Percentiles rank a stretch among this genome's conserved stretches.
phyloP scores from a whole-genome alignment of 1,284 basidiomycete species.

The Rhodotorula sp. region DNA sequence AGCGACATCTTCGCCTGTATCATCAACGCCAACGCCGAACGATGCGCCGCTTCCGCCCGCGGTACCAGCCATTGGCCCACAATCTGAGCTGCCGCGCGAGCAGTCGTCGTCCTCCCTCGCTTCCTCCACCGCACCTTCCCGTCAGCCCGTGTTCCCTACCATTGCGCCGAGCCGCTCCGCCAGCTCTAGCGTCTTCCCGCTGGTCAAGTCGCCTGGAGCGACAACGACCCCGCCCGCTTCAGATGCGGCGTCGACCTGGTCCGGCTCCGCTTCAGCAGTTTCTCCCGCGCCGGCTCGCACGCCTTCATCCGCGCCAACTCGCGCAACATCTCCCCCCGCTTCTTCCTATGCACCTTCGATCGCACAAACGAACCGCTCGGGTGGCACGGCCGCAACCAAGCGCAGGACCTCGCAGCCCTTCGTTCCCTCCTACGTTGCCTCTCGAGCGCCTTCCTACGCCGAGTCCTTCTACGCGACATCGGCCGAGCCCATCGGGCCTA shows the following conservation, averaged over 20 bases:
- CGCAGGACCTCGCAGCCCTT: slow-evolving; percentile 2
- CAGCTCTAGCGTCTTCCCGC: slow-evolving; percentile 11
- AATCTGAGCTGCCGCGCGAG: no score
- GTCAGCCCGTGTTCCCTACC: slow-evolving; percentile 3
- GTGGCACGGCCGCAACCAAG: neutral
- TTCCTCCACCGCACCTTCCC: neutral
- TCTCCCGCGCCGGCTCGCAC: neutral
- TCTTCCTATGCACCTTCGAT: slow-evolving; percentile 7
- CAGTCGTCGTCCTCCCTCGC: neutral
- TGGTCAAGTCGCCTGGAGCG: neutral
- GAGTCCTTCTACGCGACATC: neutral
- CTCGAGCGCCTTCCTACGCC: neutral
- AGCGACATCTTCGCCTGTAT: neutral
- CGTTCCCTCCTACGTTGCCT: slow-evolving; percentile 6
- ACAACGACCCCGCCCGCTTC: neutral
- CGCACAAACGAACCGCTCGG: slow-evolving; percentile 1
- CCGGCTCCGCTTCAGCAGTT: neutral
- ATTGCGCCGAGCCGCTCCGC: neutral
- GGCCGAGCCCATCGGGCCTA: slow-evolving; percentile 16
- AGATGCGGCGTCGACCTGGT: neutral
- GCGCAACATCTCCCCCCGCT: neutral
- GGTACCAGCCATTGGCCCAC: no score
- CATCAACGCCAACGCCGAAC: neutral
- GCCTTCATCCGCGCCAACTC: neutral
- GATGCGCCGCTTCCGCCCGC: neutral